phyloP scores from a whole-genome alignment of 2,329 filamentous ascomycete genomes.

The Colletotrichum magnum region DNA sequence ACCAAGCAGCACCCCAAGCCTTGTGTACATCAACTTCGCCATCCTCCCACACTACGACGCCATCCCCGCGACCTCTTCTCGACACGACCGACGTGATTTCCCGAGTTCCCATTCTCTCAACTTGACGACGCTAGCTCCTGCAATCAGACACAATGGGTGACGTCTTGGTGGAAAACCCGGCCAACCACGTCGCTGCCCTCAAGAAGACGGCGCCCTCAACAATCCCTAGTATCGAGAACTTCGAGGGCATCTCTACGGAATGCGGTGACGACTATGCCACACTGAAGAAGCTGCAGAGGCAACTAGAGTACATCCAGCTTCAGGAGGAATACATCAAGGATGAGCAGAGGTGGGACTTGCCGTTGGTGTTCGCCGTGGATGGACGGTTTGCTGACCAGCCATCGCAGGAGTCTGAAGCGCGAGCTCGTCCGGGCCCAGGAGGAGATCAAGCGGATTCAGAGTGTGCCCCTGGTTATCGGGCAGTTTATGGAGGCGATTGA shows the following conservation, averaged over 20 bases:
- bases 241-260: constrained; percentile 86
- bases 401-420: constrained; percentile 87
- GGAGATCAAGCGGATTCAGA: constrained; percentile 99
- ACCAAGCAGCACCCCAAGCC: constrained; percentile 13
- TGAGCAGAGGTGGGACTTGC: constrained; percentile 82
- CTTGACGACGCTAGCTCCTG: not conserved
- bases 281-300: constrained; percentile 95
- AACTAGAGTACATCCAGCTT: constrained; percentile 96
- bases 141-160: constrained; percentile 79
- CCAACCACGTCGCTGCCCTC: constrained; percentile 80
- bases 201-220: constrained; percentile 84
- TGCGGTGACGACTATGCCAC: constrained; percentile 93
- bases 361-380: not conserved
- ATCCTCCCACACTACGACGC: constrained; percentile 22
- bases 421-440: constrained; percentile 98
- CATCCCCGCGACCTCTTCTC: constrained; percentile 3
- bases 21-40: constrained; percentile 26
- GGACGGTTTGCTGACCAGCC: constrained; percentile 24
- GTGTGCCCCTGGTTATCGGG: constrained; percentile 96
- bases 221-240: constrained; percentile 90
- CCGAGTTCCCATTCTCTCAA: not conserved
- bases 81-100: not conserved
- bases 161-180: constrained; percentile 85
- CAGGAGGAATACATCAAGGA: constrained; percentile 99
- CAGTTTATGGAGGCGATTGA: constrained; percentile 99